Conservation (phyloP, 1,139 yeast species). For the Yamadazyma kanchanaburiensis region DNA sequence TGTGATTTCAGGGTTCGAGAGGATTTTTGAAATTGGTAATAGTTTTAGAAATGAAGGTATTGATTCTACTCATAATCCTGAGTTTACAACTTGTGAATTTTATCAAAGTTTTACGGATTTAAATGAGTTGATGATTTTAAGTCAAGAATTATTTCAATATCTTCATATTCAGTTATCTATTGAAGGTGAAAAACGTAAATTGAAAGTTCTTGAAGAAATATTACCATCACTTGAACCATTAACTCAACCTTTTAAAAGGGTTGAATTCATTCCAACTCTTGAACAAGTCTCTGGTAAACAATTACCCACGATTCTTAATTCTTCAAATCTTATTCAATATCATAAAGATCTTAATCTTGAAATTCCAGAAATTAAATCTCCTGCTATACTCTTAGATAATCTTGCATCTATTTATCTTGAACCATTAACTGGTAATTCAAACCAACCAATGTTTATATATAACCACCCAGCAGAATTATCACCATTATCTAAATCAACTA, state of each 20-base stretch:
- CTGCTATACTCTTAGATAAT: constrained; percentile 60
- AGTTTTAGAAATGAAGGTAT: constrained; percentile 93
- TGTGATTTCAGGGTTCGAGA: constrained; percentile 80
- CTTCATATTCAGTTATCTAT: constrained; percentile 24
- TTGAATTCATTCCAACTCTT: constrained; percentile 62
- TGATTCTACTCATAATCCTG: constrained; percentile 97
- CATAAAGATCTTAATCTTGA: constrained; percentile 24
- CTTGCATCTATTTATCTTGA: constrained; percentile 65
- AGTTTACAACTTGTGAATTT: constrained; percentile 96
- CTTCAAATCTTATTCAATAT: constrained; percentile 37
- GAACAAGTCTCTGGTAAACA: constrained; percentile 41
- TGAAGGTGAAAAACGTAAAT: constrained; percentile 6
- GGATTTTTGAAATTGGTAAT: constrained; percentile 81
- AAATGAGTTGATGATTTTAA: constrained; percentile 67
- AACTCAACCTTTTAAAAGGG: constrained; percentile 23
- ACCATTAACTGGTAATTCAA: constrained; percentile 33
- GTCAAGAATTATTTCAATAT: constrained; percentile 53
- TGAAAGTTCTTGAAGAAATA: constrained; percentile 10
- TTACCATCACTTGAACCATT: constrained; percentile 17
- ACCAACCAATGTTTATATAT: constrained; percentile 66
- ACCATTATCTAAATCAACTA: constrained; percentile 75
- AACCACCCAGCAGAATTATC: constrained; percentile 86
- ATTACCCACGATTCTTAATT: constrained; percentile 37
- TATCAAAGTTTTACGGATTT: constrained; percentile 95
- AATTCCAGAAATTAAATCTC: constrained; percentile 46